Evolutionary conservation across 169 alveolate genomes (phyloP), one percentile per base, ranked within the genome.

Genomic region (Cryptosporidium baileyi): DNA sequence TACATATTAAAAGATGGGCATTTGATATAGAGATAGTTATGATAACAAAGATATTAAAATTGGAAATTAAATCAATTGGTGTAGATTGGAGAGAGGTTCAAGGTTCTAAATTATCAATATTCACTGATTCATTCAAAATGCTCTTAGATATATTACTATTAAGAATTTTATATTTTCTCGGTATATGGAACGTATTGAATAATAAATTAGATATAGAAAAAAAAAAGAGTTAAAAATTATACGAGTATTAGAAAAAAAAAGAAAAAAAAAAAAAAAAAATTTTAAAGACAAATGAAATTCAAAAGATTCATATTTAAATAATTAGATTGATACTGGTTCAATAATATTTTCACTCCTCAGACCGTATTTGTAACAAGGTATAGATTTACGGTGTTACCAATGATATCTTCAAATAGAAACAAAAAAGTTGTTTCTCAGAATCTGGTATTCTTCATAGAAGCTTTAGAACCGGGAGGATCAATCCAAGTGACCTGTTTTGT

Each of bases 1-100:
- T 89, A 34, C 96, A 94, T 82, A 82, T 93, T 61, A 93, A 90
- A 49, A 91, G 97, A 85, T 95, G 97, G 97, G 96, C 97, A 36
- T 95, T 95, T 89, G 96, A 95, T 89, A 93, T 93, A 28, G 97
- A 95, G 44, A 43, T 95, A 60, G 80, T 95, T 28, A 82, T 90
- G 81, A 82, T 95, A 41, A 81, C 92, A 32, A 89, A 85, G 28
- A 67, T 88, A 34, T 62, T 89, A 32, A 82, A 91, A 49, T 85
- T 92, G n/a, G 89, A 91, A 34, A 82, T 92, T 30, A 81, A 82
- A 44, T 94, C 93, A 89, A 91, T 92, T 4, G 93, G 94, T 2
- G 96, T 95, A n/a, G 89, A 88, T 52, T 95, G 96, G 96, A 67
- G 80, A 61, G 97, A 95, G 61, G 81, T 89, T n/a, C 74, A 85